These are phyloP conservation scores for Plasmopara muralis DNA, from an alignment of 352 stramenopile genomes.

Conservation along the genomic window DNA sequence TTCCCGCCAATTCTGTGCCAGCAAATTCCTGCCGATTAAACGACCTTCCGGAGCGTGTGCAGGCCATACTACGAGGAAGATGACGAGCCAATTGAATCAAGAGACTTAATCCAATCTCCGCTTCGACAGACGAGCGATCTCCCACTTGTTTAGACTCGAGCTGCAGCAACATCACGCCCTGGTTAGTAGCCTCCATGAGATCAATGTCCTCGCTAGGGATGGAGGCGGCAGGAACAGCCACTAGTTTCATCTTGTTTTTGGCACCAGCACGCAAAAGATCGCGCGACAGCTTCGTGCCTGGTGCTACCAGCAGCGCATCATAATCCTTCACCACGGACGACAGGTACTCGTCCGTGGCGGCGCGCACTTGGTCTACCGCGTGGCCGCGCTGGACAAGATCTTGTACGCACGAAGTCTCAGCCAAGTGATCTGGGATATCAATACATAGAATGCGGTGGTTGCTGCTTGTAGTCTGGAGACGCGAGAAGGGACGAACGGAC, in stretches of 20 bases:
- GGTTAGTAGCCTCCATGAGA: constrained; percentile 67
- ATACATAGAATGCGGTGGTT: constrained; percentile 55
- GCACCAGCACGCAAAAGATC: constrained; percentile 37
- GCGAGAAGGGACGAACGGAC: constrained; percentile 4
- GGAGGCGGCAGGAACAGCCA: constrained; percentile 44
- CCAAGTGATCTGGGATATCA: constrained; percentile 40
- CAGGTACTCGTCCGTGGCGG: constrained; percentile 28
- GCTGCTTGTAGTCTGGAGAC: constrained; percentile 15
- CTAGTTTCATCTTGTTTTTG: constrained; percentile 41
- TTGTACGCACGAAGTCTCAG: constrained; percentile 49
- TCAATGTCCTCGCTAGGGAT: constrained; percentile 65
- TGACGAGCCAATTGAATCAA: constrained; percentile 59
- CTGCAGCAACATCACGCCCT: constrained; percentile 69
- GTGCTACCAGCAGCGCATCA: constrained; percentile 58
- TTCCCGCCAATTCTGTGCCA: constrained; percentile 52
- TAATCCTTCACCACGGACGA: constrained; percentile 34
- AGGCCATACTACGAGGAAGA: constrained; percentile 44
- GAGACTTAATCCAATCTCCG: constrained; percentile 57
- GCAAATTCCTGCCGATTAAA: constrained; percentile 46
- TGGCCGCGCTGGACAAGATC: constrained; percentile 70
- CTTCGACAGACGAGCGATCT: constrained; percentile 68
- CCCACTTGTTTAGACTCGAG: constrained; percentile 67
- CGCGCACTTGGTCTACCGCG: constrained; percentile 44
- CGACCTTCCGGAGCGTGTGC: constrained; percentile 20
- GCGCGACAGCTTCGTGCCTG: constrained; percentile 35